These are phyloP conservation scores for Fusarium circinatum DNA, from an alignment of 2,329 filamentous ascomycete species.

Conservation along the genomic window DNA sequence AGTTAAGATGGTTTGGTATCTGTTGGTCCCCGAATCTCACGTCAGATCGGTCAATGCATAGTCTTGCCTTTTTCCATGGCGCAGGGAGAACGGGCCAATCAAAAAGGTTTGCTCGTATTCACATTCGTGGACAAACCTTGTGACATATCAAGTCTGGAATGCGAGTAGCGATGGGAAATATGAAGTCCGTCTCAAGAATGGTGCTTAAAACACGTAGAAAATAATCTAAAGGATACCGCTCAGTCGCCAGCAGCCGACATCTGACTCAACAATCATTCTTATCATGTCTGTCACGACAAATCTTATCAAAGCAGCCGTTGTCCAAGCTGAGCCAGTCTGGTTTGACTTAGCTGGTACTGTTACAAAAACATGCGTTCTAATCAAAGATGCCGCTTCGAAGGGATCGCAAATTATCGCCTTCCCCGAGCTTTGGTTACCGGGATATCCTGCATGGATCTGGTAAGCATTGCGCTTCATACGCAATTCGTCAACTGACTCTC, in stretches of 20 bases:
- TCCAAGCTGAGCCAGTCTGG: not conserved
- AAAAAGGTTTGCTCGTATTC: not conserved
- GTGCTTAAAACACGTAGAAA: not conserved
- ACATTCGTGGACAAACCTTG: not conserved
- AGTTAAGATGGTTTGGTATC: not conserved
- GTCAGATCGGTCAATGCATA: not conserved
- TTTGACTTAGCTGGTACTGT: not conserved
- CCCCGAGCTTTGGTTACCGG: not conserved
- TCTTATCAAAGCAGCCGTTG: not conserved
- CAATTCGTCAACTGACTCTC: not conserved
- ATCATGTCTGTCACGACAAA: not conserved
- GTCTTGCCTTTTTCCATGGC: not conserved
- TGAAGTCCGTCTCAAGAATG: fast-evolving
- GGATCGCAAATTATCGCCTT: not conserved
- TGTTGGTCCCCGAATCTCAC: not conserved
- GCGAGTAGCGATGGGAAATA: not conserved
- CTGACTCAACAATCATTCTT: not conserved
- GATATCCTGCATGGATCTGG: not conserved
- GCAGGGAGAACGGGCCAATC: not conserved
- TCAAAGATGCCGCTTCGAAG: not conserved
- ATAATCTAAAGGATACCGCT: no score
- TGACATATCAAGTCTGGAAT: not conserved
- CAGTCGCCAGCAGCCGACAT: not conserved
- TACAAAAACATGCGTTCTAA: not conserved
- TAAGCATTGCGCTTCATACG: not conserved